A percentile compares a stretch with the other conserved stretches of the same genome.
Conservation (phyloP, 2,329 filamentous ascomycete genomes). For the Ceratocystis ficicola region DNA sequence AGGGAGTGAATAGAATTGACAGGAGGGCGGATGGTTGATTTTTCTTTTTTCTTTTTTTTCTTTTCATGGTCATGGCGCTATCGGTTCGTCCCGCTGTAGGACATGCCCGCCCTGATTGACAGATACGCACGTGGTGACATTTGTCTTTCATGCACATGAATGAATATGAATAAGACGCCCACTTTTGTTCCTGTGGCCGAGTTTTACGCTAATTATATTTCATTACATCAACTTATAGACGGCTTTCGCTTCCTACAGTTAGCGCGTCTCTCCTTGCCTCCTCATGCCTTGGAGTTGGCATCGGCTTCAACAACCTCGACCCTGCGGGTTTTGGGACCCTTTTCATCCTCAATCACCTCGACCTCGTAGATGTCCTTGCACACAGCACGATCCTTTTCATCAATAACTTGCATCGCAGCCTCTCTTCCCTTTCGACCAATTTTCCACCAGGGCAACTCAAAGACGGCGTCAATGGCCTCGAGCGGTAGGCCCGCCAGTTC, state of each 20-base stretch:
- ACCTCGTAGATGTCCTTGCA: conserved; percentile 6
- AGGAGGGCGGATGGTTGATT: background rate
- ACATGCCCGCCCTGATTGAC: too few relatives aligned
- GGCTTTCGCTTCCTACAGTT: too few relatives aligned
- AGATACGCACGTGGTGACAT: too few relatives aligned
- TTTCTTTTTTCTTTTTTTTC: too few relatives aligned
- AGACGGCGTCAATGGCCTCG: conserved; percentile 60
- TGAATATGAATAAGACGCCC: background rate
- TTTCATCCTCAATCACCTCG: conserved; percentile 9
- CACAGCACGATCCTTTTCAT: conserved; percentile 12
- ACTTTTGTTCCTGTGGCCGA: too few relatives aligned
- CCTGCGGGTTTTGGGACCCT: background rate
- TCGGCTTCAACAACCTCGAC: background rate
- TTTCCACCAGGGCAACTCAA: conserved; percentile 60
- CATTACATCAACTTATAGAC: too few relatives aligned
- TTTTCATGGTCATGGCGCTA: too few relatives aligned
- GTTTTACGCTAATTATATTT: too few relatives aligned
- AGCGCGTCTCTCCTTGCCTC: background rate
- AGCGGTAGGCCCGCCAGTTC: conserved; percentile 56
- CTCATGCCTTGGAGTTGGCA: background rate
- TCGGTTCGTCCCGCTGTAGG: too few relatives aligned
- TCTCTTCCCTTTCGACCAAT: conserved; percentile 50
- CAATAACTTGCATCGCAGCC: conserved; percentile 36
- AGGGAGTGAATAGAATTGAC: background rate
- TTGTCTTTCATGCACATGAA: background rate